Conservation (phyloP, 179 eudicot genomes). For the Beta macrorhiza region DNA sequence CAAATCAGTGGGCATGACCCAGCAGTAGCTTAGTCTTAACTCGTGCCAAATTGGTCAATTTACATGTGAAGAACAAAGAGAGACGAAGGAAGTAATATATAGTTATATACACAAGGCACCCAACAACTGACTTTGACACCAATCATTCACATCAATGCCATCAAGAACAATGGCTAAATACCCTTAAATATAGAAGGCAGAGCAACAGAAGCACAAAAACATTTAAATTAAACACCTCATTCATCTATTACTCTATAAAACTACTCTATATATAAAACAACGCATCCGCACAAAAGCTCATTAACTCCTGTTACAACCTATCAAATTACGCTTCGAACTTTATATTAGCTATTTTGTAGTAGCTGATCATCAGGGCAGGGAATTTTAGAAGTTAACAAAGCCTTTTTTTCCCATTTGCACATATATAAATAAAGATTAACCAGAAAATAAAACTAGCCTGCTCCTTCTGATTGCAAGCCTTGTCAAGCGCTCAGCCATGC, state of each 20-base stretch:
- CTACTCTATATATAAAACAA: not conserved
- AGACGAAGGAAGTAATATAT: no score
- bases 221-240: not conserved
- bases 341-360: constrained; percentile 19
- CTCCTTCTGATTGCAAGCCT: constrained; percentile 19
- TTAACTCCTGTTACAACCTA: constrained; percentile 27
- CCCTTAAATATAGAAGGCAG: not conserved
- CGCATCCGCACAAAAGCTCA: constrained; percentile 14
- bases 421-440: not conserved
- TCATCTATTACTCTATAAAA: constrained; percentile 1
- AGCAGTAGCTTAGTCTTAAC: no score
- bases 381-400: not conserved
- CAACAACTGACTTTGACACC: no score
- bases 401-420: constrained; percentile 19
- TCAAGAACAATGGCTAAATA: no score
- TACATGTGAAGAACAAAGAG: no score
- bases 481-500: constrained; percentile 9
- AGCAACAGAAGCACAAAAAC: not conserved
- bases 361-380: constrained; percentile 25
- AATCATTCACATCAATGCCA: no score
- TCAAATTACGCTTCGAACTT: constrained; percentile 16
- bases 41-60: no score
- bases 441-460: not conserved
- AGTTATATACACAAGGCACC: no score
- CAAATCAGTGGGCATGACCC: no score